phyloP scores from a whole-genome alignment of 2,329 filamentous ascomycete genomes.

The Geosmithia flava region DNA sequence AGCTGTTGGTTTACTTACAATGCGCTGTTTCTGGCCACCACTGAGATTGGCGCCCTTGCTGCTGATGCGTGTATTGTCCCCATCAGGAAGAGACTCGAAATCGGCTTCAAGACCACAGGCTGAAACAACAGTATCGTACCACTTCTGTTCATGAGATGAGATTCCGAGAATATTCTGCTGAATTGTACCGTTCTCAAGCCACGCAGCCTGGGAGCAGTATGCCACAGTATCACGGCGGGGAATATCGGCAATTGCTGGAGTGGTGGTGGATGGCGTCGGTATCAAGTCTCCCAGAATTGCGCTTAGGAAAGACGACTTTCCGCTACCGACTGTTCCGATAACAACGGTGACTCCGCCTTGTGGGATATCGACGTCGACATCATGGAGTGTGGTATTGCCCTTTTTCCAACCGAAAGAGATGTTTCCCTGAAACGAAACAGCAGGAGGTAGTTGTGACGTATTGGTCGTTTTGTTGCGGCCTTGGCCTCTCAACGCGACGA shows the following conservation, averaged over 20 bases:
- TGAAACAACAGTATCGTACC: slow-evolving; percentile 15
- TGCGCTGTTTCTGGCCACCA: slow-evolving; percentile 29
- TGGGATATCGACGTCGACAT: background rate
- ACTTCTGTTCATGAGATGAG: slow-evolving; percentile 11
- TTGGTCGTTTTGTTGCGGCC: too few species aligned
- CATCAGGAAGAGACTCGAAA: slow-evolving; percentile 14
- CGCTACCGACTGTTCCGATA: slow-evolving; percentile 6
- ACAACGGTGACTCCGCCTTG: background rate
- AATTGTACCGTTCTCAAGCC: slow-evolving; percentile 11
- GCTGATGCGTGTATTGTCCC: slow-evolving; percentile 23
- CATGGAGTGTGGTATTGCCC: slow-evolving; percentile 4
- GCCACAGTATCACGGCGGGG: slow-evolving; percentile 4
- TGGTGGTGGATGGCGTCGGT: background rate
- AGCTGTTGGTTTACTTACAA: too few species aligned
- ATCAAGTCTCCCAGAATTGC: slow-evolving; percentile 8
- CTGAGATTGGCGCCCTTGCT: slow-evolving; percentile 27
- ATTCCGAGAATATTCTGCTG: slow-evolving; percentile 13
- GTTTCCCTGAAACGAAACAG: slow-evolving; percentile 10
- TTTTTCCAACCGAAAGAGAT: slow-evolving; percentile 7
- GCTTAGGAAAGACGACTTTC: slow-evolving; percentile 9
- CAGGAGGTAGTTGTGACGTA: too few species aligned
- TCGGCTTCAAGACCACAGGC: slow-evolving; percentile 23
- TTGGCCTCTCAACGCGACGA: too few species aligned
- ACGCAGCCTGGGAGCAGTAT: slow-evolving; percentile 6
- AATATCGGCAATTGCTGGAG: slow-evolving; percentile 5